Conservation (phyloP, 208 protist species). For the Strigomonas culicis region DNA sequence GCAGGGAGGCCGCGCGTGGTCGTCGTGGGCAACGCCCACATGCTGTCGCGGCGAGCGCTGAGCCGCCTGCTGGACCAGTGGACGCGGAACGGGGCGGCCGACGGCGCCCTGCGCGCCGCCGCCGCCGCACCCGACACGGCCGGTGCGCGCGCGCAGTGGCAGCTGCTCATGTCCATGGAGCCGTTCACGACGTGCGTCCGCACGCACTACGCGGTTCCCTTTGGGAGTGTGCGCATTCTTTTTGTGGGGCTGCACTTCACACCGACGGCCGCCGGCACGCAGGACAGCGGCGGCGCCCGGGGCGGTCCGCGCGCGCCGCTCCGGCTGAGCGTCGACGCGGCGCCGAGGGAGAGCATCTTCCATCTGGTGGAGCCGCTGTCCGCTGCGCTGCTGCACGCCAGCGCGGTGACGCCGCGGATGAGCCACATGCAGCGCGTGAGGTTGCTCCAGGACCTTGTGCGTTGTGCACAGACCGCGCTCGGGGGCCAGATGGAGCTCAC, state of each 20-base stretch:
- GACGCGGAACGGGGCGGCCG: slow-evolving; percentile 58
- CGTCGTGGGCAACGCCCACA: slow-evolving; percentile 54
- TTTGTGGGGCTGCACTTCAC: slow-evolving; percentile 29
- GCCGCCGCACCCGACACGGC: not conserved
- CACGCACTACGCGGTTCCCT: slow-evolving; percentile 24
- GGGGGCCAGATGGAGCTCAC: not conserved
- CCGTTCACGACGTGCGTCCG: slow-evolving; percentile 10
- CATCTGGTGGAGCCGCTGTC: slow-evolving; percentile 48
- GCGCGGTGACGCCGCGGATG: slow-evolving; percentile 18
- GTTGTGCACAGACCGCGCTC: not conserved
- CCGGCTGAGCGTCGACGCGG: not conserved
- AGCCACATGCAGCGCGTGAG: slow-evolving; percentile 15
- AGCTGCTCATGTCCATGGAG: not conserved
- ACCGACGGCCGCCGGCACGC: not conserved
- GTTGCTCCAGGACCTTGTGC: slow-evolving; percentile 19
- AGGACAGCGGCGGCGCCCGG: not conserved
- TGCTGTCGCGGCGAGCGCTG: slow-evolving; percentile 52
- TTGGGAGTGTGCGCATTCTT: slow-evolving; percentile 43
- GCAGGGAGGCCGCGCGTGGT: slow-evolving; percentile 15
- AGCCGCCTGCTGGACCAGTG: slow-evolving; percentile 66
- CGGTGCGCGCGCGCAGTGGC: not conserved
- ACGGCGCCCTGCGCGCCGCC: not conserved
- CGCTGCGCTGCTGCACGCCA: slow-evolving; percentile 34
- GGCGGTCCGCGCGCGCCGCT: not conserved
- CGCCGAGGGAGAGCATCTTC: slow-evolving; percentile 19